Evolutionary conservation across 2,329 filamentous ascomycete genomes (phyloP), one percentile per base, ranked within the genome.

Genomic region (Helminthosporium solani): DNA sequence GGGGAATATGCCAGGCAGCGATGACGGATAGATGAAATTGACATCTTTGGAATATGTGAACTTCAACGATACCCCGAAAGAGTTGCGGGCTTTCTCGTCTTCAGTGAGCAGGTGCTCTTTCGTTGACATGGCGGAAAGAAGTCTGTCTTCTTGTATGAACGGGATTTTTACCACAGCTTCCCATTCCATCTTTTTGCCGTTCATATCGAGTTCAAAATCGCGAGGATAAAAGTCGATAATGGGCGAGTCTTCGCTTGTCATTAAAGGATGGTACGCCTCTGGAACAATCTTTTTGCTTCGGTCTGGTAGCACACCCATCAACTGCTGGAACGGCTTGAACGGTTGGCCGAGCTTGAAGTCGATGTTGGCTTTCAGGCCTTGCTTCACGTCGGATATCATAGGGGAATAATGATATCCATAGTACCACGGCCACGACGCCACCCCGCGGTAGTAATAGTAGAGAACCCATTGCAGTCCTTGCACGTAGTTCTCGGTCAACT

Each of bases 181-280:
- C 94, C 94, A 99, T 54, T 99, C 95, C 87, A 96, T 95, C 75
- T 96, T 99, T 77, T 99, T 99, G 49, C 94, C 95, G 60, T 99
- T 97, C 94, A 99, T 97, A 67, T 99, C 95, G 33, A 99, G 78
- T 56, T 95, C 90, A 63, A 99, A 99, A 61, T 99, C 94, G 59
- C 92, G 83, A 2, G 94, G 94, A 63, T 99, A 99, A 68, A 99
- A 99, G 67, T 99, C 94, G 63, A 96, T 87, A 67, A 99, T 99
- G 2, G 94, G 90, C 14, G 92, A 97, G 14, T 87, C 82, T 2
- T 86, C 79, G 44, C 88, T 88, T 1, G 90, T 96, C 94, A 99
- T 99, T 39, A 99, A 78, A 20, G 89, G 84, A 71, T 94, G 89
- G 70, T 95, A 97, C 3, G 90, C 84, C 28, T 74, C 72, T 1